phyloP scores from a whole-genome alignment of 2,329 filamentous ascomycete genomes.

The Ceratocystis diversiconidia region DNA sequence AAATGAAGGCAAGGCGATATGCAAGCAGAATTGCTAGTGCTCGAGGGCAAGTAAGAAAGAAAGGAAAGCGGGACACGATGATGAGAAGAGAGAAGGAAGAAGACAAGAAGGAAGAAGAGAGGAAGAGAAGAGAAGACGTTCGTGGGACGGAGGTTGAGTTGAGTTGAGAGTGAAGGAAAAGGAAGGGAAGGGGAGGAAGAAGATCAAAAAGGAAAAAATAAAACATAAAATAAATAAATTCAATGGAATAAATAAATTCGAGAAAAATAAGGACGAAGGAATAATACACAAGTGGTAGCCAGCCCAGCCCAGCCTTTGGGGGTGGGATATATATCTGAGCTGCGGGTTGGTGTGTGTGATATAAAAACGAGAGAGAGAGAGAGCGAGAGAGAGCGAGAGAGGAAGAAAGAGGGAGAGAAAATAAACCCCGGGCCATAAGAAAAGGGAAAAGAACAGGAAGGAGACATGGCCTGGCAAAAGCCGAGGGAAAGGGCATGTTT shows the following conservation, averaged over 20 bases:
- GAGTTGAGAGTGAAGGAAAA: background rate
- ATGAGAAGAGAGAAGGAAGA: background rate
- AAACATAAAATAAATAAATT: background rate
- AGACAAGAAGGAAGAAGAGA: constrained; percentile 9
- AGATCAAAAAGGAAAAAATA: constrained; percentile 8
- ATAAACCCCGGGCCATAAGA: background rate
- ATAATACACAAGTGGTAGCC: background rate
- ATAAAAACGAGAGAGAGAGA: background rate
- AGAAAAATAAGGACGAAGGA: constrained; percentile 4
- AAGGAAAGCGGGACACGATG: constrained; percentile 5
- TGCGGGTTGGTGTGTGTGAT: background rate
- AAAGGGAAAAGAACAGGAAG: constrained; percentile 5
- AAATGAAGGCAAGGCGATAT: constrained; percentile 1
- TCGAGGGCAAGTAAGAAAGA: background rate
- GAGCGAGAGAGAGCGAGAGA: background rate
- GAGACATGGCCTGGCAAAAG: background rate
- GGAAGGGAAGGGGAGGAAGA: constrained; percentile 8
- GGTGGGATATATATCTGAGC: too few species aligned
- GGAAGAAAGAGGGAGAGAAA: background rate
- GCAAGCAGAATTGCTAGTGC: background rate
- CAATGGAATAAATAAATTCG: background rate
- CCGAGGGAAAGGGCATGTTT: background rate
- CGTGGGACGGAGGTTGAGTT: constrained; percentile 2
- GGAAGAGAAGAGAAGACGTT: constrained; percentile 7
- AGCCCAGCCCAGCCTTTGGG: too few species aligned